Evolutionary conservation across 495 filamentous ascomycete species (phyloP), one percentile per base, ranked within the genome.

Genomic region (Talaromyces adpressus): DNA sequence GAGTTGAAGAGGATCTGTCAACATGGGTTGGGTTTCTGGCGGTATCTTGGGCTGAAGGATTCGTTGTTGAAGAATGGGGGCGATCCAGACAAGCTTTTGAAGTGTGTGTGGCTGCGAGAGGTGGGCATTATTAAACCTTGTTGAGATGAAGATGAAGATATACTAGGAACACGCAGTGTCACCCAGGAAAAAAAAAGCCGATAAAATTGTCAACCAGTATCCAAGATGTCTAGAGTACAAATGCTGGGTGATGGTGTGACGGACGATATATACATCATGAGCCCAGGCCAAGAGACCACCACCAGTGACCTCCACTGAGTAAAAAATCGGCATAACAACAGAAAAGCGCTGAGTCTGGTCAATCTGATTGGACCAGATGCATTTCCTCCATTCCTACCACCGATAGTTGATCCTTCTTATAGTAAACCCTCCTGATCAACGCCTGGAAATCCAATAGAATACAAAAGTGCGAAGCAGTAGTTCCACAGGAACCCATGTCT

Each of bases 41-140:
- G 34, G 4, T 39, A 59, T 16, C 8, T 25, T 9, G 54, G 25
- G 9, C 32, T 45, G 32, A 25, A 30, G 18, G n/a, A 59, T 22
- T 59, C 32, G 34, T 41, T 59, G 30, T 39, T 59, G 34, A 59
- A 30, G 57, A 59, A 59, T 25, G 57, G 57, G 20, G 34, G 23
- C 4, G n/a, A 18, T 59, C 57, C 57, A 45, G 57, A 59, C 4
- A 29, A 23, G 16, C 16, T 59, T 9, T 29, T 59, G 57, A 34
- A 59, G 57, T 39, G 57, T 59, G 57, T 59, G 25, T 59, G 27
- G 30, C 18, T 59, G 16, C 45, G 57, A 25, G 23, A 59, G 32
- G 14, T 57, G 7, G 54, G 2, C 18, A 23, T 7, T 52, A 20
- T 41, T 16, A 2, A 41, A 41, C 12, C 14, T 16, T 39, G 34